These are phyloP conservation scores for Neofusicoccum parvum DNA, from an alignment of 2,329 filamentous ascomycete genomes.

Conservation along the genomic window DNA sequence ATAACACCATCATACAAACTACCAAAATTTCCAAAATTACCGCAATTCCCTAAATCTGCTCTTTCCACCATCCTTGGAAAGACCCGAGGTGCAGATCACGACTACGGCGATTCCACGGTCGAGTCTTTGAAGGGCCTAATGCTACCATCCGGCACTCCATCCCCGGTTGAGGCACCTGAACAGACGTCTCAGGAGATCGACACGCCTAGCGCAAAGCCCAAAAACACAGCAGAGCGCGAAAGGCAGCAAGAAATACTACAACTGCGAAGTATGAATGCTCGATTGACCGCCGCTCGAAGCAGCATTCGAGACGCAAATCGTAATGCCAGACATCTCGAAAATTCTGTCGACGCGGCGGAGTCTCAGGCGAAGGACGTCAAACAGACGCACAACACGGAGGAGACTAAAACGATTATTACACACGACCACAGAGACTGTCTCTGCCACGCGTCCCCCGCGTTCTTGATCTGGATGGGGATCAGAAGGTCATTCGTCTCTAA, in stretches of 20 bases:
- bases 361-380: not conserved
- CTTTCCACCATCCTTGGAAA: constrained; percentile 46
- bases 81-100: constrained; percentile 27
- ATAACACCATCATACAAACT: no score
- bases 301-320: constrained; percentile 48
- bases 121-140: constrained; percentile 51
- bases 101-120: constrained; percentile 50
- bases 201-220: constrained; percentile 32
- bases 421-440: no score
- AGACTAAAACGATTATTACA: no score
- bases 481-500: constrained; percentile 34
- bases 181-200: constrained; percentile 33
- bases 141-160: constrained; percentile 26
- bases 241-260: constrained; percentile 45
- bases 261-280: constrained; percentile 46
- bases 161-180: constrained; percentile 20
- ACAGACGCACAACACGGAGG: no score
- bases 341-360: constrained; percentile 36
- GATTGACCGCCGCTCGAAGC: constrained; percentile 42
- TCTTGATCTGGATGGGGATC: constrained; percentile 28
- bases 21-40: not conserved
- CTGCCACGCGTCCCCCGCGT: constrained; percentile 1
- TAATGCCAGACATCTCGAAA: constrained; percentile 46
- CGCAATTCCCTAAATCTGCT: constrained; percentile 35
- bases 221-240: constrained; percentile 45